Evolutionary conservation across 768 basidiomycete species (phyloP), one percentile per base, ranked within the genome.

Genomic region (Hypholoma sublateritium): DNA sequence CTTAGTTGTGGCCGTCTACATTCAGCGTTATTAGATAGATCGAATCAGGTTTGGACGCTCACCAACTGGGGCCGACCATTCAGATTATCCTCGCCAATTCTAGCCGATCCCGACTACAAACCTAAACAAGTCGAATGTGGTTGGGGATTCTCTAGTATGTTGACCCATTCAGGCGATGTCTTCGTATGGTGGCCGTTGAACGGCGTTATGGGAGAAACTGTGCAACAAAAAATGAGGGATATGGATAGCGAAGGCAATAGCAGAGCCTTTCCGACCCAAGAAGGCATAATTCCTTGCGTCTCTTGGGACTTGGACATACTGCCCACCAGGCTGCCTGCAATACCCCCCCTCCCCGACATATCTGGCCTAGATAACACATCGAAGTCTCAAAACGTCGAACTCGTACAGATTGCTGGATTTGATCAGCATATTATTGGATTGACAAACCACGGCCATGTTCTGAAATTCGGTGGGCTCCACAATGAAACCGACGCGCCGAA

Each of bases 391-490:
- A 69, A 34, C 55, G 67, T 44, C 67, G 70, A 77, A 67, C 77
- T 97, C 36, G 78, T 93, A 34, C 87, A 92, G 70, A 87, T 98
- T 43, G 95, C 93, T 8, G 89, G 85, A 4, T 80, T 93, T 59
- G 85, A 91, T 53, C 76, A 78, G 47, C 80, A 85, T 61, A 68
- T 97, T 24, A 73, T 96, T 56, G 95, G 88, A 12, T 72, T 98
- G 63, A 95, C 93, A 13, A 85, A 89, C 65, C 72, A 80, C 35
- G 91, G 91, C 0, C 88, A 91, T 66, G 89, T 95, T 48, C 73
- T 92, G 59, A 84, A 84, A 65, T 85, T 85, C 63, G 72, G 76
- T 16, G 61, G 75, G 32, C 76, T 86, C 37, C 70, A 72, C 1
- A 69, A 71, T 43, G 82, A 84, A 60, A 66, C 62, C 1, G 68